Evolutionary conservation across 192 early-diverging fungal genomes (phyloP).

Genomic region (Entrophospora sp.): DNA sequence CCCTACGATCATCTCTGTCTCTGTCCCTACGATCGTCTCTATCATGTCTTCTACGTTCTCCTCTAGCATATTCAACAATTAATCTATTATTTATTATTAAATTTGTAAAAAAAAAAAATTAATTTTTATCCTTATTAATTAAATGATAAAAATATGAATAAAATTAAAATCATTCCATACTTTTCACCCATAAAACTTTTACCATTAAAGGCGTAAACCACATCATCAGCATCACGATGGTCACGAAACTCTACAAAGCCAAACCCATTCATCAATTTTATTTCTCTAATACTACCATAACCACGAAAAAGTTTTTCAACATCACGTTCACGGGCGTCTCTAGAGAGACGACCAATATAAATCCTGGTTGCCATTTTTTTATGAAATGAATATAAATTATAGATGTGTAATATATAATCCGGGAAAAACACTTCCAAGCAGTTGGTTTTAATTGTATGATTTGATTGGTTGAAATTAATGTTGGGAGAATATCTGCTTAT

Average conservation of each 20-base stretch:
- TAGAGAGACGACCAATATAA: constrained; percentile 75
- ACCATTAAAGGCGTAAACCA: constrained; percentile 76
- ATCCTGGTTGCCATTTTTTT: constrained; percentile 48
- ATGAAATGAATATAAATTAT: no score
- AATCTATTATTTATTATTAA: constrained; percentile 38
- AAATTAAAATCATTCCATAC: constrained; percentile 29
- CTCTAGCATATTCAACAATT: constrained; percentile 73
- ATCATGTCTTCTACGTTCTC: constrained; percentile 46
- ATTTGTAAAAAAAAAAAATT: constrained; percentile 1
- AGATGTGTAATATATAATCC: no score
- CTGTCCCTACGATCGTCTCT: constrained; percentile 43
- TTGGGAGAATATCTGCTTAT: no score
- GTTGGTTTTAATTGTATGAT: no score
- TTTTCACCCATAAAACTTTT: constrained; percentile 77
- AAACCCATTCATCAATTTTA: constrained; percentile 76
- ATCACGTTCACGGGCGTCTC: constrained; percentile 77
- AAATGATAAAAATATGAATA: not conserved
- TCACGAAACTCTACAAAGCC: constrained; percentile 93
- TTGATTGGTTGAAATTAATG: no score
- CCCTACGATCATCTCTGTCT: constrained; percentile 38
- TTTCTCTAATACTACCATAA: constrained; percentile 76
- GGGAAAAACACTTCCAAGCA: no score
- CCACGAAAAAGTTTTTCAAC: constrained; percentile 71
- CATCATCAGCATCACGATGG: constrained; percentile 80
- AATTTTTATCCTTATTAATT: constrained; percentile 2